A percentile compares a stretch with the other conserved stretches of the same genome.
Conservation (phyloP, 352 stramenopile genomes). For the Globisporangium paddicum region DNA sequence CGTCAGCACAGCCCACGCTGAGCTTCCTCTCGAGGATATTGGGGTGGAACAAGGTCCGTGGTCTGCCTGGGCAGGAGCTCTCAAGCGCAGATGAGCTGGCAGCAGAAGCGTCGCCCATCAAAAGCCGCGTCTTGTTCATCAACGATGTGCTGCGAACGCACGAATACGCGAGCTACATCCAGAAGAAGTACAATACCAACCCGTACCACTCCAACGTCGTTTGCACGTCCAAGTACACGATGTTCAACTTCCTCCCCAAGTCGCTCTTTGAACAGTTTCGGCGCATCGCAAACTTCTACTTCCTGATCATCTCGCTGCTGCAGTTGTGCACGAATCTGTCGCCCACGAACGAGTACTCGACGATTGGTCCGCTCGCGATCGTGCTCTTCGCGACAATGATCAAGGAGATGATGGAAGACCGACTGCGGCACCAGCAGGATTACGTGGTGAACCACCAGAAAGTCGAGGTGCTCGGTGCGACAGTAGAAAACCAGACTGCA, state of each 20-base stretch:
- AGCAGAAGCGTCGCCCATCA: slow-evolving; percentile 17
- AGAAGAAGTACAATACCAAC: slow-evolving; percentile 30
- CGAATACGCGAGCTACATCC: slow-evolving; percentile 50
- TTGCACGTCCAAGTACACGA: slow-evolving; percentile 92
- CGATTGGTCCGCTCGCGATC: slow-evolving; percentile 69
- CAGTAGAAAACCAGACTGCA: slow-evolving; percentile 7
- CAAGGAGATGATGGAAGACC: slow-evolving; percentile 83
- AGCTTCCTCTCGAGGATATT: slow-evolving; percentile 7
- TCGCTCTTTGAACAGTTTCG: slow-evolving; percentile 95
- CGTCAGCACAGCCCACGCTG: not conserved
- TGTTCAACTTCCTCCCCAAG: slow-evolving; percentile 94
- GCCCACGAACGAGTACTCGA: slow-evolving; percentile 87
- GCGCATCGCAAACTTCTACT: slow-evolving; percentile 96
- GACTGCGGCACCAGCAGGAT: slow-evolving; percentile 66
- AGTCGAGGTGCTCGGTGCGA: slow-evolving; percentile 40
- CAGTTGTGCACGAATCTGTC: slow-evolving; percentile 90
- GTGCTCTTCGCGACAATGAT: slow-evolving; percentile 82
- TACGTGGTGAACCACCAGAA: slow-evolving; percentile 64
- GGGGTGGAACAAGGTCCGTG: slow-evolving; percentile 31
- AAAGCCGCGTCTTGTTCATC: slow-evolving; percentile 66
- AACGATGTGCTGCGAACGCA: slow-evolving; percentile 65
- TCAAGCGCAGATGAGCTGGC: not conserved
- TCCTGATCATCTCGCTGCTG: slow-evolving; percentile 93
- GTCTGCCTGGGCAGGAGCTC: slow-evolving; percentile 21
- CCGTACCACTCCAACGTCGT: slow-evolving; percentile 60